Evolutionary conservation across 2,329 filamentous ascomycete species (phyloP), one percentile per base, ranked within the genome.

Genomic region (Cladosporium phlei): DNA sequence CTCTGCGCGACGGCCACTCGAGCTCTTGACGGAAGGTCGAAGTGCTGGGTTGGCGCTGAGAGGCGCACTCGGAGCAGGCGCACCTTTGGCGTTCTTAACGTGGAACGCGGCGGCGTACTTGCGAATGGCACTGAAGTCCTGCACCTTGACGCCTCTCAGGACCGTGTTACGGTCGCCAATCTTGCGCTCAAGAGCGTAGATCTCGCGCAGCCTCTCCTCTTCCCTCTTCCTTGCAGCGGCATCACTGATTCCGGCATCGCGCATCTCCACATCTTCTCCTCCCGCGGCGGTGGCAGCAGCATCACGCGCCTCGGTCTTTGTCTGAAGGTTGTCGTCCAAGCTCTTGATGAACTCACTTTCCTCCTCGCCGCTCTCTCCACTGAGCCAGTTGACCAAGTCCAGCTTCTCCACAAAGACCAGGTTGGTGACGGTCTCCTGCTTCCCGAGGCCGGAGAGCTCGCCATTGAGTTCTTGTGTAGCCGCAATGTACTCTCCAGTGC

Each of bases 41-140:
- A 63, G 47, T 3, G 59, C 69, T 57, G 61, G 71, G 58, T 62
- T 61, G 46, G 43, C 56, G 44, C 44, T 62, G 65, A 62, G 81
- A 80, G 64, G 78, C 62, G 63, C 46, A 59, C 58, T 55, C 58
- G 62, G 64, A 62, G 55, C 73, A 64, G 58, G 70, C 68, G 50
- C 75, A 11, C 81, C 74, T 40, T 82, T 78, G 27, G 89, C 88
- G 16, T 49, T 45, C 48, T 63, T 63, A 40, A 52, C 53, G 32
- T 62, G 56, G 53, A 64, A 64, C 11, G 59, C 46, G 5, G 54
- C 50, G 38, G 53, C 58, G 54, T 86, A 79, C 71, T 95, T 96
- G 60, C 90, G 87, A 53, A 96, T 85, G 59, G 90, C 84, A 12
- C 89, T 91, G 68, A 97, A 97, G 70, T 98, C 93, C 88, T 96